These are phyloP conservation scores for Diaporthe capsici DNA, from an alignment of 2,329 filamentous ascomycete genomes.

Conservation along the genomic window DNA sequence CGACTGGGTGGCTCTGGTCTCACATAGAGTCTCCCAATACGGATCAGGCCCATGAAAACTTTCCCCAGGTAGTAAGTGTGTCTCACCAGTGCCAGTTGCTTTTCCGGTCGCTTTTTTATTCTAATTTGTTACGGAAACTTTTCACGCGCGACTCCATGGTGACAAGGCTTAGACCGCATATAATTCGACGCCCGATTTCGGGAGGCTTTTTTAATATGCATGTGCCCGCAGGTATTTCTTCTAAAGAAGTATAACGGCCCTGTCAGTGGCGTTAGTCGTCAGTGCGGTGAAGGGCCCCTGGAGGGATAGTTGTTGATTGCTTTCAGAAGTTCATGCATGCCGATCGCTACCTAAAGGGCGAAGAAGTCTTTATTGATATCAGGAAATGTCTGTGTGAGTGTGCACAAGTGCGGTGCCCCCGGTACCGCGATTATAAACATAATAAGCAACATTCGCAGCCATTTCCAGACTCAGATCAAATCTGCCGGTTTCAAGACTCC, in stretches of 20 bases:
- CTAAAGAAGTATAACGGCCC: not conserved
- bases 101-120: too few relatives aligned
- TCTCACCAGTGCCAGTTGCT: not conserved
- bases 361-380: not conserved
- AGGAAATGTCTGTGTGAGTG: not conserved
- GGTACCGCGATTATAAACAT: not conserved
- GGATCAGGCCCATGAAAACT: not conserved
- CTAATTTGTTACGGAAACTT: not conserved
- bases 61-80: not conserved
- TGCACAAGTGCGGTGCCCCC: not conserved
- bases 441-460: constrained; percentile 2
- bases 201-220: not conserved
- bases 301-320: too few relatives aligned
- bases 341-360: not conserved
- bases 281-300: not conserved
- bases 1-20: not conserved
- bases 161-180: not conserved
- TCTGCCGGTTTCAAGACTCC: not conserved
- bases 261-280: not conserved
- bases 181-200: not conserved
- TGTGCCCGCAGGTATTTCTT: not conserved
- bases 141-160: not conserved
- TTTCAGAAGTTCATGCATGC: not conserved
- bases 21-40: too few relatives aligned
- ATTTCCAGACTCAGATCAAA: not conserved